phyloP scores from a whole-genome alignment of 2,329 filamentous ascomycete genomes.

The Aspergillus chevalieri region DNA sequence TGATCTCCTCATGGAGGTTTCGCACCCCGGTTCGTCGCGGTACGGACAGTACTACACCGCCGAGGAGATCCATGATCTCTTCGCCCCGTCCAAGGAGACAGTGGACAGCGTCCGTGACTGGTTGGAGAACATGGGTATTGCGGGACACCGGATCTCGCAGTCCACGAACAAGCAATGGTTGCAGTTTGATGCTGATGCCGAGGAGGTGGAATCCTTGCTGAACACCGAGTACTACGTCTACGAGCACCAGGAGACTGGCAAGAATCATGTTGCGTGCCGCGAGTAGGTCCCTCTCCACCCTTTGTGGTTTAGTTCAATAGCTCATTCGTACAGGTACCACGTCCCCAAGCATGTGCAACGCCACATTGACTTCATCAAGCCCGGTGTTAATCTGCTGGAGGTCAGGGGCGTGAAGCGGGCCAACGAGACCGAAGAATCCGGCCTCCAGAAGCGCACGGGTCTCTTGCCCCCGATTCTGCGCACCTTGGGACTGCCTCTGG shows the following conservation, averaged over 20 bases:
- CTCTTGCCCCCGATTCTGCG: slow-evolving; percentile 19
- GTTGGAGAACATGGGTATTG: slow-evolving; percentile 50
- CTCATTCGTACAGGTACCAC: slow-evolving; percentile 35
- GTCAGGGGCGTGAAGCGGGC: slow-evolving; percentile 14
- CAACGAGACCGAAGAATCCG: slow-evolving; percentile 9
- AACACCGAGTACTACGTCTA: slow-evolving; percentile 50
- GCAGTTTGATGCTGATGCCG: slow-evolving; percentile 49
- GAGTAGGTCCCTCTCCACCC: slow-evolving; percentile 26
- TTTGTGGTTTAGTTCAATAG: neutral
- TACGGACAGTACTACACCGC: slow-evolving; percentile 41
- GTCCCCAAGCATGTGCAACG: slow-evolving; percentile 43
- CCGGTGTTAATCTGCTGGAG: slow-evolving; percentile 33
- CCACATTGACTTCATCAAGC: slow-evolving; percentile 54
- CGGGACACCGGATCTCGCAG: slow-evolving; percentile 42
- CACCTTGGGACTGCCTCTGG: slow-evolving; percentile 18
- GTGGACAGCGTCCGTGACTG: slow-evolving; percentile 49
- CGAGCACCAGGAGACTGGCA: slow-evolving; percentile 30
- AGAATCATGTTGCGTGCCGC: slow-evolving; percentile 29
- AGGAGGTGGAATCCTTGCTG: slow-evolving; percentile 50
- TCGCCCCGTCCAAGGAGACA: slow-evolving; percentile 39
- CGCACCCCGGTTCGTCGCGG: slow-evolving; percentile 36
- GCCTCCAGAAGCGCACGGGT: slow-evolving; percentile 13
- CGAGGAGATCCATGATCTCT: slow-evolving; percentile 39
- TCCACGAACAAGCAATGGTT: slow-evolving; percentile 51
- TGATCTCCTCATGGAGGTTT: slow-evolving; percentile 42